phyloP scores from a whole-genome alignment of 1,284 basidiomycete species.

The Trametes pubescens region DNA sequence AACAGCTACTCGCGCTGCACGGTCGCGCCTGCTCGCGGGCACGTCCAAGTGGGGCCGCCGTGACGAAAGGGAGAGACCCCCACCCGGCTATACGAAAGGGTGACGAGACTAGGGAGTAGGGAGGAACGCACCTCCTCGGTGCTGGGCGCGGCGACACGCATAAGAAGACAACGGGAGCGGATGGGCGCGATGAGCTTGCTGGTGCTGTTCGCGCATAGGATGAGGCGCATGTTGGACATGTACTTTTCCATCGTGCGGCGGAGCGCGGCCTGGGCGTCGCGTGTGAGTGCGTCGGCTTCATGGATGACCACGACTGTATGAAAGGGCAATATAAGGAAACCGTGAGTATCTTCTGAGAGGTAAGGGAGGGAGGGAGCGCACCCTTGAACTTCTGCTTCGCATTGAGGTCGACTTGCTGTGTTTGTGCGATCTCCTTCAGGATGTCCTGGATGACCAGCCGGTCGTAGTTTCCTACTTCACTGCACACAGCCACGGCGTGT shows the following conservation, averaged over 20 bases:
- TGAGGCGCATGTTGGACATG: slow-evolving; percentile 97
- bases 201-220: slow-evolving; percentile 98
- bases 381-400: slow-evolving; percentile 98
- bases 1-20: too few relatives aligned
- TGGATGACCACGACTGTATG: slow-evolving; percentile 95
- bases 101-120: background rate
- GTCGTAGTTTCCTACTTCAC: slow-evolving; percentile 97
- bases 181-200: slow-evolving; percentile 98
- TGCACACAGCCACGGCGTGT: slow-evolving; percentile 45
- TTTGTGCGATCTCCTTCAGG: slow-evolving; percentile 98
- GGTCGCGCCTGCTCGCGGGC: too few relatives aligned
- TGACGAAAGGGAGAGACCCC: too few relatives aligned
- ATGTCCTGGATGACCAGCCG: slow-evolving; percentile 97
- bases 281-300: slow-evolving; percentile 93
- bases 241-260: slow-evolving; percentile 99
- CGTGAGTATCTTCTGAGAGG: background rate
- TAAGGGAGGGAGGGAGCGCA: slow-evolving; percentile 43
- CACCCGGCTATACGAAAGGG: too few relatives aligned
- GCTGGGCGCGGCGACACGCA: slow-evolving; percentile 92
- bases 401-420: slow-evolving; percentile 96
- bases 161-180: slow-evolving; percentile 91
- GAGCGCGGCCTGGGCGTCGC: slow-evolving; percentile 97
- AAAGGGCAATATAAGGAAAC: slow-evolving; percentile 1
- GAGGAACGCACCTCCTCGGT: slow-evolving; percentile 69
- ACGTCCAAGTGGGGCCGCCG: too few relatives aligned